Base-by-base conservation (phyloP, 1,139 yeast genomes). In the Saccharomyces uvarum region DNA sequence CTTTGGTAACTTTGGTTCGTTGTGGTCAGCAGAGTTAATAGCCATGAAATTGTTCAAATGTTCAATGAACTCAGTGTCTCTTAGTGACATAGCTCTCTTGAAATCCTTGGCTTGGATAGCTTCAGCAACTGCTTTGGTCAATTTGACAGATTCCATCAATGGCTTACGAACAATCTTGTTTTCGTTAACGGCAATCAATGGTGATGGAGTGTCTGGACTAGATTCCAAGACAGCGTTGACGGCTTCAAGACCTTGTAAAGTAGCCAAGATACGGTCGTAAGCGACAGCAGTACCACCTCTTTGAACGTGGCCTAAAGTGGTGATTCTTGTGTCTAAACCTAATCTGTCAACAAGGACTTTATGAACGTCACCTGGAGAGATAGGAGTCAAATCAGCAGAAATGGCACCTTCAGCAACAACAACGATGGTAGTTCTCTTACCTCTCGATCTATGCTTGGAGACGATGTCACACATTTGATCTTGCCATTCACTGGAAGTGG, bases 231-330 rank as follows among this genome's bases (percentile, higher is more conserved):
- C 96, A 4, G 98, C 98, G 60, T 86, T 84, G 52, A 93, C 96
- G 9, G 99, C 98, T 68, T 91, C 98, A 33, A 91, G 97, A 71
- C 99, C 99, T 77, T 93, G 99, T 63, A 91, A 72, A 24, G 99
- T 91, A 32, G 97, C 97, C 61, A 93, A 75, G 69, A 87, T 74
- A 66, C 99, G 82, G 71, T 93, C 99, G 68, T 77, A 86, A 2
- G 98, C 97, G 54, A 90, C 97, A 2, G 99, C 97, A 48, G 95
- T 80, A 70, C 99, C 99, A 74, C 99, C 99, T 75, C 99, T 84
- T 77, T 93, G 99, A 51, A 93, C 97, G 70, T 93, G 99, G 47
- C 99, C 99, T 62, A 93, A 78, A 27, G 95, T 89, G 52, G 99
- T 93, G 65, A 91, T 86, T 72, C 99, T 82, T 21, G 98, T 91